phyloP scores from a whole-genome alignment of 306 rosid genomes.

The Medicago lupulina region DNA sequence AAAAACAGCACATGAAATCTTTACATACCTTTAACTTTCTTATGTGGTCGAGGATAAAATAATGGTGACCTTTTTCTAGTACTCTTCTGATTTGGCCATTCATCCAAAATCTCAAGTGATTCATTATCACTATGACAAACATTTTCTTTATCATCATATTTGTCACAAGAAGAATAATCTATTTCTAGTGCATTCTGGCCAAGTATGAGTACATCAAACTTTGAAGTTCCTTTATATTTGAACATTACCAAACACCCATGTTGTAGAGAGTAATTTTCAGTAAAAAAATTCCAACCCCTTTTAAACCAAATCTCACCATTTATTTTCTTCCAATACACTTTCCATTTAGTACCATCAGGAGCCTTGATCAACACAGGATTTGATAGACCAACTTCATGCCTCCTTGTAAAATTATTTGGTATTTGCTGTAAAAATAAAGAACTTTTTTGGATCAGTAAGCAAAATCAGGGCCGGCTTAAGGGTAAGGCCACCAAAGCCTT shows the following conservation, averaged over 20 bases:
- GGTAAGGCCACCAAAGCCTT: too few relatives aligned
- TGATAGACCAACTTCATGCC: constrained; percentile 9
- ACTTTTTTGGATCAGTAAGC: too few relatives aligned
- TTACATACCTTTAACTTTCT: constrained; percentile 22
- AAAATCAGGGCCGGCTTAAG: too few relatives aligned
- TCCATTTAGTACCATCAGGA: constrained; percentile 35
- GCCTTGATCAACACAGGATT: constrained; percentile 31
- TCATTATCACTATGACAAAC: not conserved
- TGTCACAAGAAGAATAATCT: not conserved
- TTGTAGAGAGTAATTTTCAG: constrained; percentile 13
- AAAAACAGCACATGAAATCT: not conserved
- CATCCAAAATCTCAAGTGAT: constrained; percentile 3
- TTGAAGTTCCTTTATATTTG: not conserved
- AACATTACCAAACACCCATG: not conserved
- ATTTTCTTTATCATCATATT: not conserved
- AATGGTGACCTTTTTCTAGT: not conserved
- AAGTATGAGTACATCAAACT: constrained; percentile 14
- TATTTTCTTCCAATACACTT: constrained; percentile 21
- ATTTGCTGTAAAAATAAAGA: constrained; percentile 32
- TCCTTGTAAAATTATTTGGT: constrained; percentile 21
- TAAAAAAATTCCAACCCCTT: constrained; percentile 23
- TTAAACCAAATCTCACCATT: constrained; percentile 31
- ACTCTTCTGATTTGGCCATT: constrained; percentile 31
- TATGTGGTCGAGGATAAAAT: not conserved
- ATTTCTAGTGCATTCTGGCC: not conserved